Evolutionary conservation across 2,329 filamentous ascomycete species (phyloP), one percentile per base, ranked within the genome.

Genomic region (Fusarium kyushuense): DNA sequence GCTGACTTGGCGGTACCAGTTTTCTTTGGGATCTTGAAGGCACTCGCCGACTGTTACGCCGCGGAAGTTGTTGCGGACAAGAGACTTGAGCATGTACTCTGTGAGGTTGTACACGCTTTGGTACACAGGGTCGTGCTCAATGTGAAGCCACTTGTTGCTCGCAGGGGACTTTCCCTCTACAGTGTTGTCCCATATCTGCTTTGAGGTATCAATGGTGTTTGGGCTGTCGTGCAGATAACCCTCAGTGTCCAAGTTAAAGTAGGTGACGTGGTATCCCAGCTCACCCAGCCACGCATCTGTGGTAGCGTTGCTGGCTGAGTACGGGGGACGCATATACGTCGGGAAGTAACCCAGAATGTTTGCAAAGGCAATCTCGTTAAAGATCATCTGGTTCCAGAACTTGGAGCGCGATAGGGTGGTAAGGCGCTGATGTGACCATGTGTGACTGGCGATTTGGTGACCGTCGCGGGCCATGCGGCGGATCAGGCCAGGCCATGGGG

Each of bases 171-270:
- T 16, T 48, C 71, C 75, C 65, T 83, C 84, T 36, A 81, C 77
- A 17, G 73, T 73, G 2, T 65, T 63, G 41, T 79, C 77, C 74
- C 76, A 81, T 27, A 76, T 78, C 6, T 73, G 71, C 65, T 86
- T 81, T 56, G 81, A 83, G 11, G 79, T 71, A 56, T 79, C 76
- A 67, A 88, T 87, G 58, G 79, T 79, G 35, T 82, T 77, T 8
- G 84, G 79, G 17, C 77, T 78, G 54, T 83, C 79, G 69, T 88
- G 83, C 54, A 87, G 78, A 72, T 88, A 89, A 56, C 88, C 87
- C 56, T 87, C 82, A 5, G 87, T 89, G 72, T 90, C 87, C 43
- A 89, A 78, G 72, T 88, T 84, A 70, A 87, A 88, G 77, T 88
- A 87, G 29, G 83, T 82, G 71, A 88, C 73, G 72, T 88, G 85